Evolutionary conservation across 2,329 filamentous ascomycete species (phyloP), one percentile per base, ranked within the genome.

Genomic region (Aspergillus bombycis): DNA sequence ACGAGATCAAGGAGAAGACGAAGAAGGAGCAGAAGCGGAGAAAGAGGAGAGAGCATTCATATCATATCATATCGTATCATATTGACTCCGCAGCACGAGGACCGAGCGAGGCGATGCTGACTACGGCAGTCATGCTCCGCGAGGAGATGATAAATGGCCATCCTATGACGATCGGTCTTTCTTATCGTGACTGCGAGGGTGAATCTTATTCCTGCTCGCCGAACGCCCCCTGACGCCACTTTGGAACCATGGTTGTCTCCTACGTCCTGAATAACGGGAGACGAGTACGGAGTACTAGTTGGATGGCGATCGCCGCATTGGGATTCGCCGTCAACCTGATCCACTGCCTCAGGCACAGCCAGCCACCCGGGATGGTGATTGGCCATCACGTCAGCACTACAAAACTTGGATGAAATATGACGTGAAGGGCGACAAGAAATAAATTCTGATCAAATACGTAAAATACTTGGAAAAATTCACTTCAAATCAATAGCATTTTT

Each of bases 21-120:
- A 48, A 26, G 45, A 16, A 12, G 12, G n/a, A 26, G 45, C 8
- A 6, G 54, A 57, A 60, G 58, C 32, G 41, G n/a, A 55, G 53
- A 38, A 46, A 46, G 21, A 34, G 54, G 61, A 34, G 21, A 55
- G 19, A 57, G 23, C 30, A 23, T 38, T 55, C 52, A 55, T 38
- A 55, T 55, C 52, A 54, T 32, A 52, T 52, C 48, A 52, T 52
- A 52, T 52, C 48, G 55, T 59, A 60, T 52, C 52, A 59, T 52
- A 21, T 23, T 53, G 41, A 21, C 34, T 63, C 41, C 21, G 36
- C 48, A 60, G 46, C 60, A 61, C 53, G 63, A 52, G 64, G 64
- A 54, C 64, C 62, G 64, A 59, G 64, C 64, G 62, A 62, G 64
- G 59, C 62, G 61, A 54, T 65, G 61, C 63, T 63, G 63, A 63